Base-by-base conservation (phyloP, 495 filamentous ascomycete species). In the Pyronema domesticum region DNA sequence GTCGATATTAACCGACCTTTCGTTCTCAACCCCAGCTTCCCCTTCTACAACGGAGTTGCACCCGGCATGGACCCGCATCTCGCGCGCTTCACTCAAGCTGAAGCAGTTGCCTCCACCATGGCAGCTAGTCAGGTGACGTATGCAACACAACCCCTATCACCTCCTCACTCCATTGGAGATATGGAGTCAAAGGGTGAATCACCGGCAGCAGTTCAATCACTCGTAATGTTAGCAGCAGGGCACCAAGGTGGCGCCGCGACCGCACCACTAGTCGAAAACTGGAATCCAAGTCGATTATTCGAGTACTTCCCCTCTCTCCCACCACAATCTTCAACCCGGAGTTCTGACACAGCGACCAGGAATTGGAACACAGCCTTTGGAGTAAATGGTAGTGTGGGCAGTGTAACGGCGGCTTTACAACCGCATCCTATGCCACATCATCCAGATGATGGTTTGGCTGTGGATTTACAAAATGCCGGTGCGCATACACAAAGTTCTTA, bases 261-360 rank as follows among this genome's bases (percentile, higher is more conserved):
- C 50, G 15, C 50, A 53, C 17, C 45, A 15, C 7, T 53, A 19
- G 50, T 53, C 8, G 85, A 89, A 54, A 74, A 79, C 44, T 98
- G 91, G 91, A 94, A 98, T 66, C 91, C 91, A 3, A 80, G 86
- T 33, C 78, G 83, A 51, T 84, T 98, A 60, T 94, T 98, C 73
- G 84, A 91, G 87, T 95, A 77, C 75, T 86, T 76, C 33, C 13
- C 17, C 18, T 50, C 47, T 42, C 39, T 42, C 47, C 34, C 47
- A 15, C 13, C 23, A 11, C 30, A 30, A 17, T 47, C 3, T 34
- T 50, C 47, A 15, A 23, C 18, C 23, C n/a, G 17, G 5, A 50
- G 23, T 15, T 50, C n/a, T 15, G 18, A 34, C 35, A 1, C 23
- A 30, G 5, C 23, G 23, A 30, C 36, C 50, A 66, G 63, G 23